Evolutionary conservation across 1,139 yeast species (phyloP).

Genomic region (Kodamaea sp.): DNA sequence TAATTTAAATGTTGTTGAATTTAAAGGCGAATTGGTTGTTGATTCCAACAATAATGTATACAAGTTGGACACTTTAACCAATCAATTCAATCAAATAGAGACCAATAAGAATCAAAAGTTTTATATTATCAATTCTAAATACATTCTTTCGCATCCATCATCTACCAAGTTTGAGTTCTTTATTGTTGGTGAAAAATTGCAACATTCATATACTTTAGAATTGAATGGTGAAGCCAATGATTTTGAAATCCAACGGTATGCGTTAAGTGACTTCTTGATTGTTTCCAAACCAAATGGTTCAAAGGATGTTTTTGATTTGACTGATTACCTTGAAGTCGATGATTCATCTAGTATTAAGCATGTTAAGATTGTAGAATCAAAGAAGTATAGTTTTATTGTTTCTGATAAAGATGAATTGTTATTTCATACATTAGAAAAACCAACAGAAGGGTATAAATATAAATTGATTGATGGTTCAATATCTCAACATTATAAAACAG

Average conservation of each 20-base stretch:
- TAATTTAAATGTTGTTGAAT: conserved; percentile 12
- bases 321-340: conserved; percentile 24
- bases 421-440: conserved; percentile 8
- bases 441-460: conserved; percentile 9
- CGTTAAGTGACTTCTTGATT: conserved; percentile 19
- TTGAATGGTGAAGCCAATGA: conserved; percentile 1
- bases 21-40: conserved; percentile 20
- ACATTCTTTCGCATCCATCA: conserved; percentile 4
- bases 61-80: conserved; percentile 9
- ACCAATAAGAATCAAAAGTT: conserved; percentile 1
- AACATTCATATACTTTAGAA: conserved; percentile 3
- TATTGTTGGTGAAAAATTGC: conserved; percentile 6
- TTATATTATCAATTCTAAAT: conserved; percentile 9
- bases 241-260: conserved; percentile 12
- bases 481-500: conserved; percentile 3
- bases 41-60: conserved; percentile 18
- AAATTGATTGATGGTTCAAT: conserved; percentile 13
- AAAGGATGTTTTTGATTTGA: conserved; percentile 26
- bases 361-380: conserved; percentile 6
- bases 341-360: conserved; percentile 18
- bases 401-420: conserved; percentile 7
- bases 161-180: conserved; percentile 7
- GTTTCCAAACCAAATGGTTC: conserved; percentile 10
- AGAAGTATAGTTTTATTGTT: conserved; percentile 7
- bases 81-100: conserved; percentile 1